Evolutionary conservation across 2,329 filamentous ascomycete genomes (phyloP).

Genomic region (Epichloe coenophiala): DNA sequence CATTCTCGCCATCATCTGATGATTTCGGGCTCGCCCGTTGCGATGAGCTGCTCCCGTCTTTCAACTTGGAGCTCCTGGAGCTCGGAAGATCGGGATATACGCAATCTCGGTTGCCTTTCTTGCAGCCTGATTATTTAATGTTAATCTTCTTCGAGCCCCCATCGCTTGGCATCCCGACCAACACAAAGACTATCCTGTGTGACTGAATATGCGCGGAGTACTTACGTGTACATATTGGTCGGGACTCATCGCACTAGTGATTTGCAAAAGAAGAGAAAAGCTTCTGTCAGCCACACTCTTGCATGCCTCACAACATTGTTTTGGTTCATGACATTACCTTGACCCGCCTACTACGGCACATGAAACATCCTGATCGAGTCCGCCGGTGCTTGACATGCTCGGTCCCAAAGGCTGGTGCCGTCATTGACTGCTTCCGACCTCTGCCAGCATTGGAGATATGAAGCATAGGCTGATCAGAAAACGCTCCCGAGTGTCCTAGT

Average conservation of each 20-base stretch:
- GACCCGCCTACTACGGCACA: constrained; percentile 76
- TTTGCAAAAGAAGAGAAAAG: background rate
- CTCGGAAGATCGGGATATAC: constrained; percentile 64
- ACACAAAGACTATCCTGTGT: background rate
- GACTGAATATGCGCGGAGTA: background rate
- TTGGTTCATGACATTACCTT: constrained; percentile 37
- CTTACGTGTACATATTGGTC: constrained; percentile 71
- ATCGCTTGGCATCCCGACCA: background rate
- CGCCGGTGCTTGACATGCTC: constrained; percentile 82
- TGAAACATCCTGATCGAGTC: constrained; percentile 87
- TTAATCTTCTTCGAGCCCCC: background rate
- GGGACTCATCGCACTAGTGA: constrained; percentile 72
- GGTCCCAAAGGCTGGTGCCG: constrained; percentile 27
- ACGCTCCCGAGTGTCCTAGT: constrained; percentile 35
- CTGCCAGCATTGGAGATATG: constrained; percentile 34
- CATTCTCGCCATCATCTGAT: constrained; percentile 39
- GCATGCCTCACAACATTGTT: constrained; percentile 6
- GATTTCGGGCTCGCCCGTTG: constrained; percentile 38
- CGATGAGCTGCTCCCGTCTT: constrained; percentile 22
- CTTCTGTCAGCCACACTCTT: constrained; percentile 14
- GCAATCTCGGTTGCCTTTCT: constrained; percentile 83
- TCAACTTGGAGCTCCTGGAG: constrained; percentile 26
- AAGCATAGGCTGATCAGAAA: constrained; percentile 35
- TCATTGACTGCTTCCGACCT: constrained; percentile 34
- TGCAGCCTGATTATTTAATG: constrained; percentile 51